Evolutionary conservation across 2,329 filamentous ascomycete species (phyloP), one percentile per base, ranked within the genome.

Genomic region (Dothistroma septosporum): DNA sequence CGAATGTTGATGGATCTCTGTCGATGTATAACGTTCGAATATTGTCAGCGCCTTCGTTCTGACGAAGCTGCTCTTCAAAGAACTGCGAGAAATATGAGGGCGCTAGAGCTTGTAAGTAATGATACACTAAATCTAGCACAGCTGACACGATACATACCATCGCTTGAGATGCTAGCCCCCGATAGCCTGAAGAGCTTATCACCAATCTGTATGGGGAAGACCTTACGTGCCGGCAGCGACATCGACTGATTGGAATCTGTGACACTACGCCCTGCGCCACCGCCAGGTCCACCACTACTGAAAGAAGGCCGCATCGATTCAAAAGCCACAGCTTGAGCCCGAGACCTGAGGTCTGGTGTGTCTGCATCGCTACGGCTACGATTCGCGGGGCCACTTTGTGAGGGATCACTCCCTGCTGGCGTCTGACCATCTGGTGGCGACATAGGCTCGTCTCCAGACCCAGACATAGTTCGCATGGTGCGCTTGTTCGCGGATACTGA

Each of bases 1-100:
- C 84, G 74, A 97, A 97, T 0, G 92, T 97, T 14, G 82, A 81
- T 0, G 93, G 92, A 75, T 97, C 93, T 63, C 93, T 88, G 75
- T 97, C 93, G 71, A 97, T 97, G 77, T 97, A 97, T 7, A 97
- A 81, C 0, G 93, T 96, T 66, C 89, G 87, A 61, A 96, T 76
- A 57, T 77, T 79, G 47, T 76, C 76, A 58, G 85, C 81, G 59
- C 82, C 82, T 61, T 86, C 82, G 53, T 83, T 87, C 67, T 80
- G 78, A 60, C 84, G 83, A 46, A 97, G 77, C 77, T 97, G 92
- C 69, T 90, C 90, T 68, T 87, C 83, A 76, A 97, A 97, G 79
- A 94, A 97, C 68, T 91, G 88, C 21, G 93, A 96, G 77, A 97
- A 97, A 76, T 97, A 97, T 54, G 92, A 97, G 61, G 93, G 93